Evolutionary conservation across 2,329 filamentous ascomycete species (phyloP).

Genomic region (Zasmidium angulare): DNA sequence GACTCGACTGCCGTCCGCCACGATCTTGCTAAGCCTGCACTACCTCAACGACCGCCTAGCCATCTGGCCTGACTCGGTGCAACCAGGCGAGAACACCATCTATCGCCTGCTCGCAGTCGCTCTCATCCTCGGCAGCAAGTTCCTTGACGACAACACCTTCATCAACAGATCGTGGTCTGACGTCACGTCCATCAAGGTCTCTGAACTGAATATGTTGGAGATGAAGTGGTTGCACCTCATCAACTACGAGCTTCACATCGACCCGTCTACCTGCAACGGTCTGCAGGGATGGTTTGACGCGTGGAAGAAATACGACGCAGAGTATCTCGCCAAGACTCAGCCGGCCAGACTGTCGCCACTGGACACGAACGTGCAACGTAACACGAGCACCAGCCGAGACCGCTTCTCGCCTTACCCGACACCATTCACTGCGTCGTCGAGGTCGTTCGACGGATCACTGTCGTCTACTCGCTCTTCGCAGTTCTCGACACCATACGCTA

Average conservation of each 20-base stretch:
- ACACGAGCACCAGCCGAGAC: conserved; percentile 49
- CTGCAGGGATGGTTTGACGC: conserved; percentile 64
- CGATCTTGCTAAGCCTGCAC: conserved; percentile 85
- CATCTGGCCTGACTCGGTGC: conserved; percentile 32
- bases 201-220: conserved; percentile 82
- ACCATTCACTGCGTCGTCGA: conserved; percentile 27
- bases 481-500: conserved; percentile 34
- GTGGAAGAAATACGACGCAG: conserved; percentile 63
- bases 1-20: conserved; percentile 84
- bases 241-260: conserved; percentile 82
- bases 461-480: conserved; percentile 32
- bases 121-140: conserved; percentile 88
- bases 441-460: conserved; percentile 28
- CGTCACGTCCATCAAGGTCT: conserved; percentile 83
- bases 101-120: conserved; percentile 86
- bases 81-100: conserved; percentile 64
- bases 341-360: conserved; percentile 57
- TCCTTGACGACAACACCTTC: conserved; percentile 94
- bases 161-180: conserved; percentile 97
- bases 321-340: conserved; percentile 45
- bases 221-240: conserved; percentile 84
- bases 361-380: conserved; percentile 62
- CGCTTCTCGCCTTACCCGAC: conserved; percentile 38
- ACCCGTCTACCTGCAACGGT: conserved; percentile 73
- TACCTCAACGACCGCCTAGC: conserved; percentile 78